A percentile compares a stretch with the other conserved stretches of the same genome.
Conservation (phyloP, 2,329 filamentous ascomycete genomes). For the Monosporascus sp. region DNA sequence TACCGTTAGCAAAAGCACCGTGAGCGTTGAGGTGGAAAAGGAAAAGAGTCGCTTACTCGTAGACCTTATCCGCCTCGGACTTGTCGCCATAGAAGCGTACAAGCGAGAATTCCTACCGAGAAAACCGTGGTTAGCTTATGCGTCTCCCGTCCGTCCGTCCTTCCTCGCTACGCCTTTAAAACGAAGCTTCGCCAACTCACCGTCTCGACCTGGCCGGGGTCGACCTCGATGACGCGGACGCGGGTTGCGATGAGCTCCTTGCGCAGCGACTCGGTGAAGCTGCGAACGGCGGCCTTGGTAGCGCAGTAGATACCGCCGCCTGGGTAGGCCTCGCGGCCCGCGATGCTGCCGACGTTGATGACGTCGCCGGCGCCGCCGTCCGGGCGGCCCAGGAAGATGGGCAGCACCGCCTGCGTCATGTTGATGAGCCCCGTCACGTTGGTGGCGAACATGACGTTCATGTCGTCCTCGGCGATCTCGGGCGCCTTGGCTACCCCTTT, state of each 20-base stretch:
- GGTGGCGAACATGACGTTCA: conserved; percentile 82
- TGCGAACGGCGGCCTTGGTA: conserved; percentile 69
- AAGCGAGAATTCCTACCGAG: conserved; percentile 60
- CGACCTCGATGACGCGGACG: conserved; percentile 68
- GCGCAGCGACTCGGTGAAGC: conserved; percentile 67
- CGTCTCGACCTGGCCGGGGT: conserved; percentile 76
- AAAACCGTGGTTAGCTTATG: neutral
- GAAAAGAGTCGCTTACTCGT: conserved; percentile 43
- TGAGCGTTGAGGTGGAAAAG: too few species aligned
- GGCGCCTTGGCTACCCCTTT: conserved; percentile 84
- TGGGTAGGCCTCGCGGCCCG: conserved; percentile 62
- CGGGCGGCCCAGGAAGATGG: conserved; percentile 71
- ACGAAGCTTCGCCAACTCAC: conserved; percentile 11
- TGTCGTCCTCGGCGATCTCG: conserved; percentile 75
- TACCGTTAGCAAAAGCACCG: conserved; percentile 10
- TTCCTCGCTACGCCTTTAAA: neutral
- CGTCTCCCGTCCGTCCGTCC: too few species aligned
- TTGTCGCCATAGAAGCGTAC: conserved; percentile 74
- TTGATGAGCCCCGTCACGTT: conserved; percentile 95
- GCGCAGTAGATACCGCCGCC: conserved; percentile 77
- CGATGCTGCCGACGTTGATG: conserved; percentile 73
- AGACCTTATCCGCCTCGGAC: conserved; percentile 69
- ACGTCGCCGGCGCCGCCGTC: conserved; percentile 83
- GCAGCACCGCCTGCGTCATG: conserved; percentile 88
- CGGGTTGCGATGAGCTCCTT: conserved; percentile 66